Percentiles rank a stretch among this genome's conserved stretches.
Evolutionary conservation across 2,329 filamentous ascomycete genomes (phyloP).

Genomic region (Pseudohalonectria lignicola): DNA sequence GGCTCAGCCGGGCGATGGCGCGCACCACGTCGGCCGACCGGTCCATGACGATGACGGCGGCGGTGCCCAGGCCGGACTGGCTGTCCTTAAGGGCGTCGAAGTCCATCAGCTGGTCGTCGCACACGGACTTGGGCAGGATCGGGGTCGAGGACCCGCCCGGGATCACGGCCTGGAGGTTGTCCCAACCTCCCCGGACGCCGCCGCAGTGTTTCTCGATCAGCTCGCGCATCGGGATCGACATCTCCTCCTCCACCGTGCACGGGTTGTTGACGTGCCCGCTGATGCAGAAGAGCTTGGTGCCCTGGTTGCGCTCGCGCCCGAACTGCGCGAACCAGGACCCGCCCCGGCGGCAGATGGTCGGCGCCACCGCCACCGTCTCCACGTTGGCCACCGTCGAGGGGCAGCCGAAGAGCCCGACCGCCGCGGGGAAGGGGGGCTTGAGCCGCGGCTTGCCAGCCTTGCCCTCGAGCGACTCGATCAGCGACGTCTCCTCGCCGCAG

Average conservation of each 20-base stretch:
- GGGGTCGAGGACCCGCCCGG: slow-evolving; percentile 95
- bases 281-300: slow-evolving; percentile 97
- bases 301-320: slow-evolving; percentile 89
- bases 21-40: slow-evolving; percentile 94
- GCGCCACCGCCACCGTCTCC: slow-evolving; percentile 90
- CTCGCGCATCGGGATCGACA: slow-evolving; percentile 93
- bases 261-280: slow-evolving; percentile 99
- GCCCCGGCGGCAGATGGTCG: slow-evolving; percentile 89
- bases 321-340: slow-evolving; percentile 89
- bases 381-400: slow-evolving; percentile 97
- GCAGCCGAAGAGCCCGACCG: slow-evolving; percentile 95
- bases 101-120: slow-evolving; percentile 96
- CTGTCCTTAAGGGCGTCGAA: slow-evolving; percentile 97
- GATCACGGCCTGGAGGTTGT: slow-evolving; percentile 91
- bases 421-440: slow-evolving; percentile 96
- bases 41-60: slow-evolving; percentile 98
- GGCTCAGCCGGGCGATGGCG: slow-evolving; percentile 81
- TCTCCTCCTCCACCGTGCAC: slow-evolving; percentile 96
- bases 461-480: slow-evolving; percentile 96
- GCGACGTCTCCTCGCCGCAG: slow-evolving; percentile 93
- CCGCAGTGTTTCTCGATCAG: slow-evolving; percentile 98
- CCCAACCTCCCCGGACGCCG: slow-evolving; percentile 93
- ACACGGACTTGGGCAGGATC: slow-evolving; percentile 79
- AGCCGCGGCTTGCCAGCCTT: slow-evolving; percentile 97
- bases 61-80: slow-evolving; percentile 93